Base-by-base conservation (phyloP, 2,329 filamentous ascomycete species). In the Alternaria sp. region DNA sequence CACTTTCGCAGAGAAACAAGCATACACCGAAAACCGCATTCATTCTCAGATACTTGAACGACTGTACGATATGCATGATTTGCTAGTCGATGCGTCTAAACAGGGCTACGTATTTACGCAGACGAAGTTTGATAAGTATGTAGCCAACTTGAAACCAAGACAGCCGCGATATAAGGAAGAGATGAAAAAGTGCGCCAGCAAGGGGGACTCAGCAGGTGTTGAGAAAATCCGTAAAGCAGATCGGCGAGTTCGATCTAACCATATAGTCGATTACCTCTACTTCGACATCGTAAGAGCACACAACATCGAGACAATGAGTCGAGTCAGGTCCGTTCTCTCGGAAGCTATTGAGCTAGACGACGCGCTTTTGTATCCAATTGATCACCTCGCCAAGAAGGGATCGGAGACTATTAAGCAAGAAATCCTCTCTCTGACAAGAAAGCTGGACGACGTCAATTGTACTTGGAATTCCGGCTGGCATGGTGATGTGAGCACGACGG, bases 191-290 rank as follows among this genome's bases (percentile, higher is more conserved):
- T 72, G 68, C 17, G 59, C 65, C 23, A 63, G 66, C 2, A 52
- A 36, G 2, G 73, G 70, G 54, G 65, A 66, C 10, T 59, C 59
- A 21, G 62, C 59, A 10, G 67, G 70, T 43, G 44, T 65, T 55
- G 62, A 72, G 51, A 67, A 58, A 17, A n/a, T 32, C 7, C 58
- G 68, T 68, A 66, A 66, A 10, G 60, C 75, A 17, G 68, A 75
- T 0, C 75, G 69, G 30, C 61, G 32, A 11, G 36, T 66, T 28
- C 75, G 77, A 1, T 13, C 28, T 1, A 51, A 71, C 1, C 87
- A 91, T 59, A 86, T 92, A 4, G 82, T 91, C 6, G 90, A 93
- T 71, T 83, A 84, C 40, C 79, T 93, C 8, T 89, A 86, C 65
- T 90, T 88, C 17, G 65, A 76, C 0, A 80, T 89, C 2, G 85